phyloP scores from a whole-genome alignment of 257 asterid genomes.

The Fraxinus pennsylvanica region DNA sequence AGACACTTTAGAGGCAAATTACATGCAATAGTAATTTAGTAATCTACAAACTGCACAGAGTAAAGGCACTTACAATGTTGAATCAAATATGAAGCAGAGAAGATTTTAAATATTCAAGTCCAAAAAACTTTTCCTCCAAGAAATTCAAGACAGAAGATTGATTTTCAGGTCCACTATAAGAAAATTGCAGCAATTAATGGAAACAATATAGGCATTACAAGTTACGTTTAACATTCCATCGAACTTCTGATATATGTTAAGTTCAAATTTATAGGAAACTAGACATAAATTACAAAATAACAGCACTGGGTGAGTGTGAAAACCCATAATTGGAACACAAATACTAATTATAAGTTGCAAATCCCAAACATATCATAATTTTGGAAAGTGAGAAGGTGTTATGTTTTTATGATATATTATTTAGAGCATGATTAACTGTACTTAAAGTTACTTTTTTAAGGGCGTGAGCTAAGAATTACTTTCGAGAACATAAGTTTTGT shows the following conservation, averaged over 20 bases:
- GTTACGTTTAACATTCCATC: not conserved
- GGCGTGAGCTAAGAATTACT: not conserved
- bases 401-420: not conserved
- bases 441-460: not conserved
- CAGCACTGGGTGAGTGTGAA: not conserved
- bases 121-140: not conserved
- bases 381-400: not conserved
- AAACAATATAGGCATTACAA: not conserved
- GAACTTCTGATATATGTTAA: not conserved
- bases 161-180: conserved; percentile 4
- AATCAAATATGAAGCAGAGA: not conserved
- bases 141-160: conserved; percentile 3
- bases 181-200: not conserved
- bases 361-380: not conserved
- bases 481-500: not conserved
- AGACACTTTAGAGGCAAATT: conserved; percentile 87
- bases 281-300: conserved; percentile 10
- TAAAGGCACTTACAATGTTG: conserved; percentile 23
- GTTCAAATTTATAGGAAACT: conserved; percentile 13
- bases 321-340: not conserved
- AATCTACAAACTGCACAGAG: conserved; percentile 81
- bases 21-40: conserved; percentile 58
- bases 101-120: conserved; percentile 3
- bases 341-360: too few relatives aligned
- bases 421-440: not conserved